Evolutionary conservation across 345 rosid genomes (phyloP), one percentile per base, ranked within the genome.

Genomic region (Syzygium aqueum): DNA sequence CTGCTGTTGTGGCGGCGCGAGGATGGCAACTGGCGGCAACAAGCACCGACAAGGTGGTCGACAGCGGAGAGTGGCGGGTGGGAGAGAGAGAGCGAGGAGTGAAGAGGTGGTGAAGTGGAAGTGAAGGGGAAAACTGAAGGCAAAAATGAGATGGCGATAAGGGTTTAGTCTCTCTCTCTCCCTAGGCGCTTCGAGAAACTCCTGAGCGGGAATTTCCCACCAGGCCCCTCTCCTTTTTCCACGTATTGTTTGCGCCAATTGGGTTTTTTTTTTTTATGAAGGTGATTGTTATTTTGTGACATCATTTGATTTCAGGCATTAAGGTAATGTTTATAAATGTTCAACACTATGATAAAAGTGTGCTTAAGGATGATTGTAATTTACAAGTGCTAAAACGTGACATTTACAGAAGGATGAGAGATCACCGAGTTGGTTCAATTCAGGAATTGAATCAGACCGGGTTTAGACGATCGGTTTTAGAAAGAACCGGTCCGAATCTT

Each of bases 351-450:
- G 77, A 28, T 65, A 3, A 28, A 65, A 2, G 5, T 28, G 22
- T 14, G 46, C 78, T 30, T 3, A 8, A 67, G 25, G 12, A 33
- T 19, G 6, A 0, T 33, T 8, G 78, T 3, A 33, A 33, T 17
- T 33, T 30, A 17, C 1, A 0, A 33, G 22, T 17, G 1, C 12
- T 8, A 0, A 67, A 67, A 67, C 2, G 17, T 4, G 3, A 3
- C 46, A 33, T 15, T 30, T 67, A 30, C 0, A 0, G 17, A 17
- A 67, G 6, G 13, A 67, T 1, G 43, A 17, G 25, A 11, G 17
- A 33, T 40, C 43, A 40, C 0, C 3, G 0, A 0, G 9, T 0
- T 0, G 0, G 2, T 2, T 73, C 25, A 9, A 9, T 4, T 73
- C 5, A 2, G 1, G 1, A 2, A 33, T 9, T 0, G 13, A 10